phyloP scores from a whole-genome alignment of 2,329 filamentous ascomycete genomes.

The Penicillium sp. region DNA sequence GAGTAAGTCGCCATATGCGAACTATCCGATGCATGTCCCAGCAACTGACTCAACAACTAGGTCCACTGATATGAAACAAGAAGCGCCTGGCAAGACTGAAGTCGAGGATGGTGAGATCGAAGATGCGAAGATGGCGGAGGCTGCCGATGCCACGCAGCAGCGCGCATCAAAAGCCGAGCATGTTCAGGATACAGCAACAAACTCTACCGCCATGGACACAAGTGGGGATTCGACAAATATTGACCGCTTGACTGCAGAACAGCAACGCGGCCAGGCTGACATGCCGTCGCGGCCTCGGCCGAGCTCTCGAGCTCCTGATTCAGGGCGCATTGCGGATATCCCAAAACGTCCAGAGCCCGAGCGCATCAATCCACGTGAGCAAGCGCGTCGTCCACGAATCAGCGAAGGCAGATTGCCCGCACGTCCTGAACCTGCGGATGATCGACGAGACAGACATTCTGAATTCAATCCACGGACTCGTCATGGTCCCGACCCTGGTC shows the following conservation, averaged over 20 bases:
- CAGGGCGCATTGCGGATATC: conserved; percentile 30
- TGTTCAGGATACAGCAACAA: conserved; percentile 1
- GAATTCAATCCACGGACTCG: conserved; percentile 39
- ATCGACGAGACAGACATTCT: conserved; percentile 39
- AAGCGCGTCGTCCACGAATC: conserved; percentile 38
- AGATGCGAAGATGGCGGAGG: conserved; percentile 46
- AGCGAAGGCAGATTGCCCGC: conserved; percentile 38
- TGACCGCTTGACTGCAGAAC: conserved; percentile 4
- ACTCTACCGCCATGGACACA: conserved; percentile 12
- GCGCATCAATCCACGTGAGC: conserved; percentile 32
- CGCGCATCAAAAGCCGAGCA: conserved; percentile 1
- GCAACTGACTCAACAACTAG: conserved; percentile 31
- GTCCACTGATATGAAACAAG: conserved; percentile 26
- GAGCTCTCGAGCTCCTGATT: conserved; percentile 30
- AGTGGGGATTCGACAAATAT: conserved; percentile 4
- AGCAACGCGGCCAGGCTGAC: conserved; percentile 7
- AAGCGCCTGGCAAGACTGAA: conserved; percentile 33
- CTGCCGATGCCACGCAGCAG: conserved; percentile 16
- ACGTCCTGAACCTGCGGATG: conserved; percentile 42
- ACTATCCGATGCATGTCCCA: background rate
- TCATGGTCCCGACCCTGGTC: conserved; percentile 37
- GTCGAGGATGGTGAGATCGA: conserved; percentile 49
- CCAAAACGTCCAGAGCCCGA: conserved; percentile 42
- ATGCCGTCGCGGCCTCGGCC: conserved; percentile 25
- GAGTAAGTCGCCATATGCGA: conserved; percentile 32